Evolutionary conservation across 805 yeast genomes (phyloP).

Genomic region (Torulaspora franciscae): DNA sequence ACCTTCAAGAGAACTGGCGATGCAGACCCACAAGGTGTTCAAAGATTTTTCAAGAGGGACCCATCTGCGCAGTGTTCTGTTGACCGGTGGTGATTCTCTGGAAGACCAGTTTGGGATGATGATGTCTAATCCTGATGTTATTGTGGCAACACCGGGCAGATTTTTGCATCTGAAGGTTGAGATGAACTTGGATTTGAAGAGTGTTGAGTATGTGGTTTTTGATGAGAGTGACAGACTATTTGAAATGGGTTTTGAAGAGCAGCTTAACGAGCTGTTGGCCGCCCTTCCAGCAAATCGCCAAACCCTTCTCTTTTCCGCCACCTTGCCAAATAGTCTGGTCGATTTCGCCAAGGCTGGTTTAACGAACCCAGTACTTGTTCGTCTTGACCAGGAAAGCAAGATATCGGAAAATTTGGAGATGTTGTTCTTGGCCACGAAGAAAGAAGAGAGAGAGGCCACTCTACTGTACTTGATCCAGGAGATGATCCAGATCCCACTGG

Average conservation of each 20-base stretch:
- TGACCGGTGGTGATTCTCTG: conserved; percentile 98
- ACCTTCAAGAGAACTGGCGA: conserved; percentile 94
- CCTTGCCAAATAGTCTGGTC: conserved; percentile 85
- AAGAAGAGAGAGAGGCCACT: conserved; percentile 85
- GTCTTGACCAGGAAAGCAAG: conserved; percentile 89
- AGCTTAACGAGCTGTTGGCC: conserved; percentile 80
- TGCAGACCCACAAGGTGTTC: conserved; percentile 84
- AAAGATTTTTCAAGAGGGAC: conserved; percentile 84
- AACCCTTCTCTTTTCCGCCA: conserved; percentile 87
- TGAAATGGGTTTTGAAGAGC: conserved; percentile 95
- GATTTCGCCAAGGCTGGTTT: conserved; percentile 98
- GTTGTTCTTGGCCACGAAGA: conserved; percentile 78
- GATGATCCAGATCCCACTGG: conserved; percentile 77
- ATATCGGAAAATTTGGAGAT: conserved; percentile 86
- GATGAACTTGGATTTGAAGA: conserved; percentile 79
- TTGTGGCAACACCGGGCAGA: conserved; percentile 97
- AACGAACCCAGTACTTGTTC: conserved; percentile 82
- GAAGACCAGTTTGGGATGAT: conserved; percentile 92
- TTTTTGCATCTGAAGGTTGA: conserved; percentile 93
- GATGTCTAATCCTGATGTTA: conserved; percentile 91
- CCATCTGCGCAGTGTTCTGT: conserved; percentile 69
- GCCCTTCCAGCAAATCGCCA: conserved; percentile 80
- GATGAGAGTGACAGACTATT: conserved; percentile 97
- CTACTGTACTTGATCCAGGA: conserved; percentile 72
- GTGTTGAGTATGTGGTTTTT: conserved; percentile 85